A percentile compares a stretch with the other conserved stretches of the same genome.
phyloP scores from a whole-genome alignment of 768 basidiomycete genomes.

The Trametes cingulata region DNA sequence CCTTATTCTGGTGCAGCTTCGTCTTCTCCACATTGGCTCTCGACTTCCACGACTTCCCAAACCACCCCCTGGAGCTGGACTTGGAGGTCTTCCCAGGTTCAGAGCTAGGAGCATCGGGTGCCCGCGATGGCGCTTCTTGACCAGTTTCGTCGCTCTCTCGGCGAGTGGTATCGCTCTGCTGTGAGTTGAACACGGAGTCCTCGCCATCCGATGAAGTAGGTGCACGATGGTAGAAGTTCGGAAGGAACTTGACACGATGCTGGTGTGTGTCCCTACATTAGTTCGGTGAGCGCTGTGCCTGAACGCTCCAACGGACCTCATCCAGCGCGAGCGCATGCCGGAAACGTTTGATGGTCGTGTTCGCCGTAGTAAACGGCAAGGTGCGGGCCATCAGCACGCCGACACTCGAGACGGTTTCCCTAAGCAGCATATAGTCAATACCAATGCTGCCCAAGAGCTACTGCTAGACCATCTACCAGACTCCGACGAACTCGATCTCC shows the following conservation, averaged over 20 bases:
- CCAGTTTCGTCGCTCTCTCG: too few relatives aligned
- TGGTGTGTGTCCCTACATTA: conserved; percentile 34
- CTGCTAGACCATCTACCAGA: conserved; percentile 50
- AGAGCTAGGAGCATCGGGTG: too few relatives aligned
- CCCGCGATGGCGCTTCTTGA: too few relatives aligned
- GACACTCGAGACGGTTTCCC: conserved; percentile 83
- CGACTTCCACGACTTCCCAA: neutral
- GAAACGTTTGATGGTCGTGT: conserved; percentile 66
- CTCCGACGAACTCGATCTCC: conserved; percentile 75
- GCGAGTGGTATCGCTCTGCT: too few relatives aligned
- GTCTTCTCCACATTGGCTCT: neutral
- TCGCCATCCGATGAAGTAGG: neutral
- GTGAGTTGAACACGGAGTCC: neutral
- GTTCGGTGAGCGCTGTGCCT: neutral
- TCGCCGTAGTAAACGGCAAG: conserved; percentile 68
- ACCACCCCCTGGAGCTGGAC: neutral
- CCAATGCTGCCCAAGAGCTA: too few relatives aligned
- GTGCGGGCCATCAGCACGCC: conserved; percentile 60
- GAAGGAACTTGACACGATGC: conserved; percentile 67
- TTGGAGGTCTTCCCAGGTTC: neutral
- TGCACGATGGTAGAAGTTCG: conserved; percentile 59
- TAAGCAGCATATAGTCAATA: conserved; percentile 16
- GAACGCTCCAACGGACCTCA: conserved; percentile 48
- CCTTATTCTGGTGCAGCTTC: conserved; percentile 1
- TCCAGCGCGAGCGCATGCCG: conserved; percentile 79